Percentiles rank a stretch among this genome's conserved stretches.
phyloP scores from a whole-genome alignment of 2,329 filamentous ascomycete species.

The Canariomyces notabilis region DNA sequence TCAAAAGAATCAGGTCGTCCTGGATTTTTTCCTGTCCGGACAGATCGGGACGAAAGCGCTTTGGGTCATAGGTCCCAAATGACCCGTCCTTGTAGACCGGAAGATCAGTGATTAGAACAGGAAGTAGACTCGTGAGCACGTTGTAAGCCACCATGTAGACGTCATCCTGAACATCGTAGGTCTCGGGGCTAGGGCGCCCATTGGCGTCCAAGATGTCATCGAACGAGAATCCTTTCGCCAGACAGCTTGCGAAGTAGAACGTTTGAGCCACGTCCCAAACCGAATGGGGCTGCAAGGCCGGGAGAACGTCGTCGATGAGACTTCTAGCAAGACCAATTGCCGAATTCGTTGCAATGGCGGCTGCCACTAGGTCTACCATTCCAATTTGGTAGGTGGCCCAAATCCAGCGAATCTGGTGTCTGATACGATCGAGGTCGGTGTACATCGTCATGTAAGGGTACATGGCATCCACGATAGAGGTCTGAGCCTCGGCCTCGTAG shows the following conservation, averaged over 20 bases:
- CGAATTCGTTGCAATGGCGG: conserved; percentile 35
- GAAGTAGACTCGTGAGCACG: conserved; percentile 16
- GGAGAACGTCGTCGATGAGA: conserved; percentile 29
- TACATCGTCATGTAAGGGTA: conserved; percentile 28
- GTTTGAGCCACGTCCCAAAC: conserved; percentile 19
- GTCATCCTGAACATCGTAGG: conserved; percentile 27
- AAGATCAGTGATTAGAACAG: conserved; percentile 15
- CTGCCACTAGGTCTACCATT: conserved; percentile 29
- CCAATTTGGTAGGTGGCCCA: conserved; percentile 29
- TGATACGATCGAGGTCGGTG: conserved; percentile 30
- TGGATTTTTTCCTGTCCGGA: conserved; percentile 29
- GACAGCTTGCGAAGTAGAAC: conserved; percentile 18
- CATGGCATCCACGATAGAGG: conserved; percentile 24
- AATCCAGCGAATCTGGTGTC: conserved; percentile 27
- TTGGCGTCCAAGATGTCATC: conserved; percentile 4
- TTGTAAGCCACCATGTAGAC: conserved; percentile 20
- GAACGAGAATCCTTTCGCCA: conserved; percentile 17
- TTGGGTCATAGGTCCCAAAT: conserved; percentile 27
- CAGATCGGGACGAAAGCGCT: conserved; percentile 23
- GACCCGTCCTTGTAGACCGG: conserved; percentile 25
- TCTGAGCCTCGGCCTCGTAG: conserved; percentile 32
- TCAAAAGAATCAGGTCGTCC: conserved; percentile 34
- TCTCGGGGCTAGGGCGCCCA: conserved; percentile 19
- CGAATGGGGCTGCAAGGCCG: conserved; percentile 21
- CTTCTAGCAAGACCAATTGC: conserved; percentile 32